These are phyloP conservation scores for Podospora appendiculata DNA, from an alignment of 495 filamentous ascomycete genomes.

Conservation along the genomic window DNA sequence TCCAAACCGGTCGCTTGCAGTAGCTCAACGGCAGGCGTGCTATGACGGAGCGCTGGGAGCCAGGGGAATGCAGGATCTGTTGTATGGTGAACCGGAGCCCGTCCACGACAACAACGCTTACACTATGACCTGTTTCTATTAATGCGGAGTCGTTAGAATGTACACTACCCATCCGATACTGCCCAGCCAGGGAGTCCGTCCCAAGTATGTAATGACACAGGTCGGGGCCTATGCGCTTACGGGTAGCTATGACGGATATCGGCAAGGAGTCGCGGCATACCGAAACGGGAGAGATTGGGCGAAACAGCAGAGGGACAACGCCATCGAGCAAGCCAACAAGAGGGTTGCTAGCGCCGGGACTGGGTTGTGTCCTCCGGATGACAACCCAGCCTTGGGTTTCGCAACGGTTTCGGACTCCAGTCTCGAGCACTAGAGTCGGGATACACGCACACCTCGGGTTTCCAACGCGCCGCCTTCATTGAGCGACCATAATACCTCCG, in stretches of 20 bases:
- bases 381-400: too few relatives aligned
- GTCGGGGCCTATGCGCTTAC: conserved; percentile 6
- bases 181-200: conserved; percentile 11
- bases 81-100: conserved; percentile 26
- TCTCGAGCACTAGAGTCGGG: too few relatives aligned
- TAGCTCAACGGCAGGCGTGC: conserved; percentile 31
- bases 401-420: too few relatives aligned
- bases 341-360: background rate
- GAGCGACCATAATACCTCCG: too few relatives aligned
- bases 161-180: conserved; percentile 24
- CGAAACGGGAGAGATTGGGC: conserved; percentile 13
- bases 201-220: conserved; percentile 37
- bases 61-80: conserved; percentile 35
- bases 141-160: conserved; percentile 19
- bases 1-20: conserved; percentile 19
- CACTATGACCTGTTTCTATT: conserved; percentile 30
- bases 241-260: background rate
- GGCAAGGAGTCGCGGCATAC: conserved; percentile 7
- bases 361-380: too few relatives aligned
- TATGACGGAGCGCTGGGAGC: conserved; percentile 39
- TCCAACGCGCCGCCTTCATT: too few relatives aligned
- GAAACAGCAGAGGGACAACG: conserved; percentile 6
- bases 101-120: conserved; percentile 31
- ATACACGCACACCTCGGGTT: too few relatives aligned
- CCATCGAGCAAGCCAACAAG: conserved; percentile 13